Conservation (phyloP, 1,139 yeast species). For the Eremothecium sinecaudum region DNA sequence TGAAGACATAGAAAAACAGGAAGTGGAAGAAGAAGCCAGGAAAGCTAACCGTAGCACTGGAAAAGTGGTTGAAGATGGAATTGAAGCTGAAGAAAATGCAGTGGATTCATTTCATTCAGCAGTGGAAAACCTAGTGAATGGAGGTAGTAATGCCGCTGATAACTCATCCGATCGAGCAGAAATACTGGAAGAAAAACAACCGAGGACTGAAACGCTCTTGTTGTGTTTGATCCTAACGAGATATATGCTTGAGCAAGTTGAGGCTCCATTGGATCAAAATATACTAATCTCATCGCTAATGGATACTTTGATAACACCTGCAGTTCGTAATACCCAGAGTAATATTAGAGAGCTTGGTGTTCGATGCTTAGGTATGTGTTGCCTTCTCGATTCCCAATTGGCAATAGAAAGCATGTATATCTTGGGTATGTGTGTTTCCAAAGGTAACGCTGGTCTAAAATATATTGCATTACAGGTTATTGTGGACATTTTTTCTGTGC, state of each 20-base stretch:
- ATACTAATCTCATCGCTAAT: conserved; percentile 63
- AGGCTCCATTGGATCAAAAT: conserved; percentile 56
- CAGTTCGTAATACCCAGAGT: conserved; percentile 54
- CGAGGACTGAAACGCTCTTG: conserved; percentile 39
- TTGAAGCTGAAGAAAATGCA: conserved; percentile 28
- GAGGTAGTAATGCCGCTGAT: conserved; percentile 9
- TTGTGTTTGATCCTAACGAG: conserved; percentile 65
- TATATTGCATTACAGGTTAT: conserved; percentile 58
- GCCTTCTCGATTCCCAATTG: conserved; percentile 56
- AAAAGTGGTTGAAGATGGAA: conserved; percentile 31
- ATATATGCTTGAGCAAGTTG: conserved; percentile 59
- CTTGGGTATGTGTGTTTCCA: conserved; percentile 55
- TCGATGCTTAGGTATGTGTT: conserved; percentile 69
- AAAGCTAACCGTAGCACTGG: conserved; percentile 11
- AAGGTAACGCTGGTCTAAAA: conserved; percentile 49
- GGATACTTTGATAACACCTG: conserved; percentile 74
- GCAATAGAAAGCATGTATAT: conserved; percentile 54
- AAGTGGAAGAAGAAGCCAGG: conserved; percentile 14
- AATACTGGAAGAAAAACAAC: conserved; percentile 20
- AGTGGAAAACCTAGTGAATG: conserved; percentile 28
- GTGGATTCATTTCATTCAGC: conserved; percentile 48
- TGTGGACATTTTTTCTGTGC: conserved; percentile 68
- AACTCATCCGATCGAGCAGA: conserved; percentile 19
- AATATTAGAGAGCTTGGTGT: conserved; percentile 60
- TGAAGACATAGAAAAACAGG: conserved; percentile 40